Evolutionary conservation across 495 filamentous ascomycete species (phyloP), one percentile per base, ranked within the genome.

Genomic region (Xylaria scruposa): DNA sequence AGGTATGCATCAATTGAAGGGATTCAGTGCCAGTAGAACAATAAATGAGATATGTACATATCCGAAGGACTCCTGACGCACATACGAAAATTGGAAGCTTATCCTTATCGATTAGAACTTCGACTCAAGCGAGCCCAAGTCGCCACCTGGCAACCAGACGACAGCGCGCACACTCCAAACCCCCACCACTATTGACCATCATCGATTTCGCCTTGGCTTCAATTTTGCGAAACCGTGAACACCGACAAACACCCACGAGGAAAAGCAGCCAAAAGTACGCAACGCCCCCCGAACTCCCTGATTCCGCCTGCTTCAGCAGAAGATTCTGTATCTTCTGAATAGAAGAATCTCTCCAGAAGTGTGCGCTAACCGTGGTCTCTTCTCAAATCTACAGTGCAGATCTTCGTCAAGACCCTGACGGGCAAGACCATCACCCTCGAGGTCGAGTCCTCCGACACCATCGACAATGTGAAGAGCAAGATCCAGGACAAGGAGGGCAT

Each of bases 391-490:
- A 78, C 76, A 93, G 91, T 93, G 92, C 91, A 93, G 88, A 97
- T 93, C 90, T 97, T 96, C 91, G 93, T 96, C 88, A 95, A 96
- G 89, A 95, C 93, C 88, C 91, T 96, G 77, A 96, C 94, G 87
- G 94, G 96, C 87, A 98, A 98, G 92, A 99, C 96, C 86, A 99
- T 98, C 91, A 98, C 96, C 86, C 93, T 99, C 81, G 96, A 99
- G 90, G 95, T 97, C 84, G 95, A 98, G 90, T 97, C 94, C 83
- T 93, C 90, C 81, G 95, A 98, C 87, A 98, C 96, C 75, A 98
- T 99, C 92, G 96, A 97, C 89, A 96, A 96, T 89, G 93, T 97
- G 83, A 97, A 95, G 88, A 87, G 88, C 83, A 97, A 97, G 90
- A 97, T 97, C 84, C 95, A 99, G 88, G 96, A 99, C 86, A 99